phyloP scores from a whole-genome alignment of 2,329 filamentous ascomycete species.

The Cucurbitaria berberidis region DNA sequence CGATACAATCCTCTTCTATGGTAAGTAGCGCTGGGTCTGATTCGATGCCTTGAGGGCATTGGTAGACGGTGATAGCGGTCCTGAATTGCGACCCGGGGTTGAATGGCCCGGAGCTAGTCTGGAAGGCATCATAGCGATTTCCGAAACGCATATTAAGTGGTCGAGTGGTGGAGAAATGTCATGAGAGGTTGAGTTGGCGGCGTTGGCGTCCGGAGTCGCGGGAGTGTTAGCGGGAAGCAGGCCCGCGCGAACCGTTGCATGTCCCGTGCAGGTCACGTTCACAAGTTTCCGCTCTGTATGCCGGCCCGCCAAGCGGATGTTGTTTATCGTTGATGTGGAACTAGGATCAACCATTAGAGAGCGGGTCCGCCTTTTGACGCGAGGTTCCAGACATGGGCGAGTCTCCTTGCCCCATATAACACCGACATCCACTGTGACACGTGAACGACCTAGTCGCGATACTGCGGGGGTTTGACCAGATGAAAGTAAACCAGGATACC shows the following conservation, averaged over 20 bases:
- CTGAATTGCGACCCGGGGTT: slow-evolving; percentile 35
- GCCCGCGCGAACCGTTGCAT: slow-evolving; percentile 28
- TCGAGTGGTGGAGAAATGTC: slow-evolving; percentile 47
- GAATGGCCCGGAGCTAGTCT: slow-evolving; percentile 35
- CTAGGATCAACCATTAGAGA: not conserved
- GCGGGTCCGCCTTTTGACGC: slow-evolving; percentile 3
- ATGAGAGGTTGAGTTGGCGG: slow-evolving; percentile 30
- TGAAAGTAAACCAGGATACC: slow-evolving; percentile 17
- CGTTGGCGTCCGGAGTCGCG: slow-evolving; percentile 38
- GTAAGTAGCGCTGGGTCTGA: slow-evolving; percentile 27
- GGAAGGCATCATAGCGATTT: slow-evolving; percentile 20
- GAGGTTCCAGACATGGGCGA: slow-evolving; percentile 7
- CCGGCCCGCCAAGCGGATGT: slow-evolving; percentile 31
- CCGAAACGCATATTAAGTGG: slow-evolving; percentile 27
- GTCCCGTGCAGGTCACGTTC: slow-evolving; percentile 34
- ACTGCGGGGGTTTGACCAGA: slow-evolving; percentile 12
- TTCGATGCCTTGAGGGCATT: slow-evolving; percentile 27
- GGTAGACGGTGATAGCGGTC: slow-evolving; percentile 43
- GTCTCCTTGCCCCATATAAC: slow-evolving; percentile 8
- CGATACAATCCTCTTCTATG: slow-evolving; percentile 23
- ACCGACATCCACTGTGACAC: slow-evolving; percentile 15
- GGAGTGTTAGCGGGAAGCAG: slow-evolving; percentile 36
- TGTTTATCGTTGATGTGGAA: slow-evolving; percentile 14
- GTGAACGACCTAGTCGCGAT: slow-evolving; percentile 16
- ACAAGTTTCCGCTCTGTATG: slow-evolving; percentile 13